These are phyloP conservation scores for Exophiala viscosa DNA, from an alignment of 2,329 filamentous ascomycete genomes.

Conservation along the genomic window DNA sequence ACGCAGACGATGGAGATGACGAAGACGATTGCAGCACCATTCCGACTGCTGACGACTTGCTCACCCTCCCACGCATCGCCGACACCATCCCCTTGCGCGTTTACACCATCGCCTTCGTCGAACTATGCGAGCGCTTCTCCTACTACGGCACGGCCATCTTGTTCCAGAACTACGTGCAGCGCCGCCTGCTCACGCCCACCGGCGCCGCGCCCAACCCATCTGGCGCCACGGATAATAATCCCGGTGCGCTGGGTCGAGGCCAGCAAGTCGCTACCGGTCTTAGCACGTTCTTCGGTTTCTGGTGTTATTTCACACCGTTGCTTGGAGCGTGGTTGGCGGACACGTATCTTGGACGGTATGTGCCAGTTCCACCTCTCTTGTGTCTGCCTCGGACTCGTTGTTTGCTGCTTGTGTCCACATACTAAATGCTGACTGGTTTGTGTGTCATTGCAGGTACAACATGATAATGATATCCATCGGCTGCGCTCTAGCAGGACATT, in stretches of 20 bases:
- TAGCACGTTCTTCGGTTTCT: conserved; percentile 56
- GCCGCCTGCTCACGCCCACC: conserved; percentile 50
- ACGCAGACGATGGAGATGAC: conserved; percentile 4
- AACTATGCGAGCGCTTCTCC: conserved; percentile 72
- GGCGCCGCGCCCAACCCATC: conserved; percentile 41
- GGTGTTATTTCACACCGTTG: conserved; percentile 41
- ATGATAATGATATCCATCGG: conserved; percentile 34
- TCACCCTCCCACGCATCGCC: conserved; percentile 34
- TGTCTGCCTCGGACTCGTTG: neutral
- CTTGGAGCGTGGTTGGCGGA: conserved; percentile 38
- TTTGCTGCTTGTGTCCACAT: neutral
- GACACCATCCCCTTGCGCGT: conserved; percentile 63
- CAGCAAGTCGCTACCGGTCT: conserved; percentile 55
- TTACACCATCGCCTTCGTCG: conserved; percentile 68
- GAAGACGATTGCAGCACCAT: conserved; percentile 16
- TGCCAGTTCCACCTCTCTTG: neutral
- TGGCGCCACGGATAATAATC: conserved; percentile 44
- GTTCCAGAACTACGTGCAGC: conserved; percentile 62
- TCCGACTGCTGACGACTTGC: conserved; percentile 36
- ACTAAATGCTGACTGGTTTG: neutral
- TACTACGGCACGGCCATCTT: conserved; percentile 70
- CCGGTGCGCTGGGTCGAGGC: conserved; percentile 54
- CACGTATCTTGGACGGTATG: conserved; percentile 33
- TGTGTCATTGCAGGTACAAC: conserved; percentile 30
- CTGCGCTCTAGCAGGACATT: conserved; percentile 34